Evolutionary conservation across 345 rosid genomes (phyloP), one percentile per base, ranked within the genome.

Genomic region (Cardamine resedifolia): DNA sequence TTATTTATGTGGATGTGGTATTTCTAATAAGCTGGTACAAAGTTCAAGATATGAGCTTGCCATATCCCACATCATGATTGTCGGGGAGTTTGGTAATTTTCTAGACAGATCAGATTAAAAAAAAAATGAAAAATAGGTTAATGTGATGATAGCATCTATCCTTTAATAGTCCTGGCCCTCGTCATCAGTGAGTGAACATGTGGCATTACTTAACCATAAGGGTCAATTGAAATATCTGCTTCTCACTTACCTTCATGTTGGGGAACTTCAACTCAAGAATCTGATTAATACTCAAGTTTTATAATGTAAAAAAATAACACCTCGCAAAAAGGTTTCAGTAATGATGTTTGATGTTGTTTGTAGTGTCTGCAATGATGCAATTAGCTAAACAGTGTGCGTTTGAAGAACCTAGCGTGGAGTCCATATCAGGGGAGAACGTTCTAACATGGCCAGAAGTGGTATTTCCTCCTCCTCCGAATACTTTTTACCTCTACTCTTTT

Each of bases 311-410:
- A 58, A 16, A 53, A 7, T 7, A 61, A 43, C 38, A 27, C 49
- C 38, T 24, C 28, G 4, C 9, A 6, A 33, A 18, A 49, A 21
- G 62, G 47, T 68, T 78, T 31, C 36, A 10, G 45, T 70, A 52
- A 57, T 65, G 61, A 34, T 77, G 43, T 69, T 48, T 66, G 53
- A 39, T 78, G 31, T 73, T 79, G 78, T 70, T 75, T 77, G 79
- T 85, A 91, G 97, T 95, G 99, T 91, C 99, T 83, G 91, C 96
- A 64, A 86, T 94, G 96, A 56, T 94, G 90, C 93, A 88, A 19
- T 74, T 94, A 58, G 99, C 99, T 60, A 91, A 88, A 81, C 97
- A 88, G 70, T 88, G 96, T 80, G 99, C 97, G 5, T 91, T 89
- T 78, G 97, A 95, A 77, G 99, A 91, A 79, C 99, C 97, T 45